Conservation (phyloP, 768 basidiomycete genomes). For the Tylopilus felleus region DNA sequence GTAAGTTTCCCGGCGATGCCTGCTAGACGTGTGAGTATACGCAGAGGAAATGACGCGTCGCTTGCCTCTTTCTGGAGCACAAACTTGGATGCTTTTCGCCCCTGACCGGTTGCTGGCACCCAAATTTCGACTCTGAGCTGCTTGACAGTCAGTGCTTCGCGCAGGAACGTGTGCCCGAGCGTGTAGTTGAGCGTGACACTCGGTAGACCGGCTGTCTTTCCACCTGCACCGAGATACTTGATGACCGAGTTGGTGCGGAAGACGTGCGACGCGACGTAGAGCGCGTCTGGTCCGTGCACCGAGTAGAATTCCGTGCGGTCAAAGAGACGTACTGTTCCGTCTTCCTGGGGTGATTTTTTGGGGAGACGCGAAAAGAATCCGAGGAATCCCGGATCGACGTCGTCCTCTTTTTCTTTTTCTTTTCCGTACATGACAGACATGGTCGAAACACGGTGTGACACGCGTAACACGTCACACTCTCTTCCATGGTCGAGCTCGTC, state of each 20-base stretch:
- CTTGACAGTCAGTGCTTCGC: conserved; percentile 86
- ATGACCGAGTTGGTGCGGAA: conserved; percentile 89
- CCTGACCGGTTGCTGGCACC: conserved; percentile 66
- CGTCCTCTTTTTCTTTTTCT: conserved; percentile 59
- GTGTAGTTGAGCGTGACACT: conserved; percentile 74
- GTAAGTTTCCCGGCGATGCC: conserved; percentile 76
- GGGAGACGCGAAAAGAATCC: conserved; percentile 62
- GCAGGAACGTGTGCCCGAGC: conserved; percentile 75
- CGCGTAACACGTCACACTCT: conserved; percentile 13
- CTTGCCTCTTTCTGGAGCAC: conserved; percentile 75
- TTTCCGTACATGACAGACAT: conserved; percentile 67
- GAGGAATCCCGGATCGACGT: conserved; percentile 68
- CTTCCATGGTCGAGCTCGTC: conserved; percentile 33
- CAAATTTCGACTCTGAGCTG: conserved; percentile 95
- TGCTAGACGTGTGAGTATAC: conserved; percentile 27
- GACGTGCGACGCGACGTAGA: conserved; percentile 79
- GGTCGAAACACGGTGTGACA: conserved; percentile 20
- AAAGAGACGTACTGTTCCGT: conserved; percentile 86
- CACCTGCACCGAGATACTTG: conserved; percentile 78
- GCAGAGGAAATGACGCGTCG: not conserved
- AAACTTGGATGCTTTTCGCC: conserved; percentile 75
- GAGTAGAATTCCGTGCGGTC: conserved; percentile 81
- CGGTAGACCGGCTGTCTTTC: conserved; percentile 58
- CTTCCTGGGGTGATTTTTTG: conserved; percentile 60
- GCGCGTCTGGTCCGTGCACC: conserved; percentile 86